Evolutionary conservation across 257 asterid genomes (phyloP).

Genomic region (Ballota nigra): DNA sequence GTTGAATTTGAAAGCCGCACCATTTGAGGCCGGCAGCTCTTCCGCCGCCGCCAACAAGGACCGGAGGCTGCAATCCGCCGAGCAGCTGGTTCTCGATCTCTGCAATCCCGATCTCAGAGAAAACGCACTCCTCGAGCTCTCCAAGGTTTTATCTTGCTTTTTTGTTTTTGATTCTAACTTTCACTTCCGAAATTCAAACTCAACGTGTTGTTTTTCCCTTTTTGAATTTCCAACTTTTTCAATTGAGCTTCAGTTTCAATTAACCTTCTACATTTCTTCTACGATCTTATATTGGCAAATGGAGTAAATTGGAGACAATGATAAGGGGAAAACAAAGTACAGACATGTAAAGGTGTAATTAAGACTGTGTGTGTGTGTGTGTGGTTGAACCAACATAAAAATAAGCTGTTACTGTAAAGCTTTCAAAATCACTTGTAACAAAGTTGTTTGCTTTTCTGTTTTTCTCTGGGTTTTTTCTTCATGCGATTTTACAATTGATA

Average conservation of each 20-base stretch:
- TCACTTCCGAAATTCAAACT: neutral
- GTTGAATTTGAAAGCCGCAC: conserved; percentile 42
- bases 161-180: neutral
- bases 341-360: neutral
- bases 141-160: conserved; percentile 52
- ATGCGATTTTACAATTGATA: neutral
- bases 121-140: conserved; percentile 86
- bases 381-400: neutral
- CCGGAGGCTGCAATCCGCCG: conserved; percentile 72
- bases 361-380: neutral
- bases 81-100: conserved; percentile 87
- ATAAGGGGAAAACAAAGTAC: neutral
- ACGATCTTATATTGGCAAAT: neutral
- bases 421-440: neutral
- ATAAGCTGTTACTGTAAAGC: neutral
- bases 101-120: conserved; percentile 90
- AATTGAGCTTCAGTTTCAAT: neutral
- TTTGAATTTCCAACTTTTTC: too few relatives aligned
- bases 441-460: neutral
- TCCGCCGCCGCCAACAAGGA: conserved; percentile 48
- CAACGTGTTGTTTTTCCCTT: neutral
- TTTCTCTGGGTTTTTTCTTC: neutral
- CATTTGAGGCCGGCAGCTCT: conserved; percentile 34
- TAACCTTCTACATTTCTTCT: neutral
- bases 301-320: neutral